Conservation (phyloP, 2,329 filamentous ascomycete genomes). For the Whalleya microplaca region DNA sequence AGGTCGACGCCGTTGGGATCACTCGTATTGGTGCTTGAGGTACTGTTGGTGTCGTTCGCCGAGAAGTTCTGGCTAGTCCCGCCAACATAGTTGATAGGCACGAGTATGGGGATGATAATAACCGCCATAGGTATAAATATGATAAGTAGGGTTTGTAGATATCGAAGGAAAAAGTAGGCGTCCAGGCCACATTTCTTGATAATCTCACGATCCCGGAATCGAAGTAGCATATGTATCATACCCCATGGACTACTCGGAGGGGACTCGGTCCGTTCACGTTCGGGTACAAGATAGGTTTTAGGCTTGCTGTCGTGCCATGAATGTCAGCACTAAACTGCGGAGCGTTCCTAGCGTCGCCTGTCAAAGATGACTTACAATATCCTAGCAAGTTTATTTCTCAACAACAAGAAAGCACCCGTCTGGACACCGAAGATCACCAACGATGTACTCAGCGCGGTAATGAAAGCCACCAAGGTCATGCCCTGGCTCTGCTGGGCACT, state of each 20-base stretch:
- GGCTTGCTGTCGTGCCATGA: constrained; percentile 62
- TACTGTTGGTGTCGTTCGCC: constrained; percentile 27
- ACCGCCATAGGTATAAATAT: constrained; percentile 86
- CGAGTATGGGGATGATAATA: constrained; percentile 79
- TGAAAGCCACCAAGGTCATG: constrained; percentile 58
- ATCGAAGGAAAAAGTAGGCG: constrained; percentile 86
- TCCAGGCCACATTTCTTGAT: constrained; percentile 96
- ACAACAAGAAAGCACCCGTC: constrained; percentile 71
- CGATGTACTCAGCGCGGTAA: constrained; percentile 67
- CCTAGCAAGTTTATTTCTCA: constrained; percentile 77
- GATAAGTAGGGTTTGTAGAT: constrained; percentile 79
- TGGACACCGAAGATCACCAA: constrained; percentile 66
- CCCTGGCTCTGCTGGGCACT: constrained; percentile 41
- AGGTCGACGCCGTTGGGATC: constrained; percentile 22
- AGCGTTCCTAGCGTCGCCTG: constrained; percentile 12
- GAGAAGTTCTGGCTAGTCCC: constrained; percentile 64
- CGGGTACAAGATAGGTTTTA: constrained; percentile 83
- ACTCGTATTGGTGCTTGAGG: constrained; percentile 17
- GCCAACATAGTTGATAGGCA: constrained; percentile 81
- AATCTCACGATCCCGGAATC: constrained; percentile 75
- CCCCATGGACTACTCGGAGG: constrained; percentile 63
- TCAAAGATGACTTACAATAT: constrained; percentile 69
- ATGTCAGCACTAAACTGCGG: constrained; percentile 19
- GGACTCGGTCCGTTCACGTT: constrained; percentile 79
- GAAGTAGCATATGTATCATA: constrained; percentile 63